Conservation (phyloP, 805 yeast genomes). For the Geotrichum ghanense region DNA sequence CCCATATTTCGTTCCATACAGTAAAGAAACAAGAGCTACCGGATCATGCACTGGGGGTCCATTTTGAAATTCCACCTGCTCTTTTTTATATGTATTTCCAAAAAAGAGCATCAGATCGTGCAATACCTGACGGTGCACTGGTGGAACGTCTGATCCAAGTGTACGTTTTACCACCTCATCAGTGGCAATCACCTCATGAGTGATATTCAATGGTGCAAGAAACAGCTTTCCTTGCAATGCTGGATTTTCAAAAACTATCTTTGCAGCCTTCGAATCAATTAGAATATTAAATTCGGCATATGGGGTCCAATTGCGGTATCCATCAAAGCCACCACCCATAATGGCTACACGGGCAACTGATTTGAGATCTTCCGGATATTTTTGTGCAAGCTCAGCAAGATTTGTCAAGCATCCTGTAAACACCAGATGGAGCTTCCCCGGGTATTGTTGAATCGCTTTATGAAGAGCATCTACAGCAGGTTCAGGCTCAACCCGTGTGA, state of each 20-base stretch:
- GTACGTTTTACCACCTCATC: slow-evolving; percentile 30
- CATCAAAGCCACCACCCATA: slow-evolving; percentile 61
- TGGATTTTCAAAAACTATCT: slow-evolving; percentile 38
- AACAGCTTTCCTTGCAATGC: slow-evolving; percentile 38
- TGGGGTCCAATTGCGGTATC: slow-evolving; percentile 35
- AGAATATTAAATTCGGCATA: slow-evolving; percentile 67
- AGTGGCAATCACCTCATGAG: slow-evolving; percentile 53
- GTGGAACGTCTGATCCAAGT: slow-evolving; percentile 24
- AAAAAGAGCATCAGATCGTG: slow-evolving; percentile 44
- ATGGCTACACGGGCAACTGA: slow-evolving; percentile 45
- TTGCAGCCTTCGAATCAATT: slow-evolving; percentile 70
- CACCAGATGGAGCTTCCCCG: slow-evolving; percentile 44
- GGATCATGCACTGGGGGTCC: slow-evolving; percentile 85
- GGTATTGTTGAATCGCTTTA: slow-evolving; percentile 32
- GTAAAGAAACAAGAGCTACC: slow-evolving; percentile 48
- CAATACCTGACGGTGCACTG: slow-evolving; percentile 39
- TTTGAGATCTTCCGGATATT: slow-evolving; percentile 41
- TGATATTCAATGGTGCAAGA: slow-evolving; percentile 56
- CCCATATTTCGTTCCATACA: slow-evolving; percentile 21
- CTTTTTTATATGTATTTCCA: slow-evolving; percentile 34
- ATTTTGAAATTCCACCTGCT: slow-evolving; percentile 30
- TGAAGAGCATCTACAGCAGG: slow-evolving; percentile 37
- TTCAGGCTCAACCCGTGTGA: slow-evolving; percentile 40
- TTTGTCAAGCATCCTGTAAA: slow-evolving; percentile 77
- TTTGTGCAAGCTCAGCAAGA: slow-evolving; percentile 41